Evolutionary conservation across 192 early-diverging fungal genomes (phyloP), one percentile per base, ranked within the genome.

Genomic region (Pilobolus umbonatus): DNA sequence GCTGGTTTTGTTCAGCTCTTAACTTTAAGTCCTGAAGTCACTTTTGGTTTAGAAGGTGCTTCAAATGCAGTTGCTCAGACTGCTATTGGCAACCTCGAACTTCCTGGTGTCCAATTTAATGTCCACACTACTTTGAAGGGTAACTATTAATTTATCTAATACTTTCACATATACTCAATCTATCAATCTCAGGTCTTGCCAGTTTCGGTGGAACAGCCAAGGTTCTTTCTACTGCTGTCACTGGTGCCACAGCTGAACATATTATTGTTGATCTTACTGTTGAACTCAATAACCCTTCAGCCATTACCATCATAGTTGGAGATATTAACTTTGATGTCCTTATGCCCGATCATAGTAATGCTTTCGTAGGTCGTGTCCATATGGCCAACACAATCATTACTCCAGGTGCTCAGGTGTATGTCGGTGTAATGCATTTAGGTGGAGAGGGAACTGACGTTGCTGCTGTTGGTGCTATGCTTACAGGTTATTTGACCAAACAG

Each of bases 301-400:
- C 70, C 44, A 62, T 82, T 29, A 69, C 71, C 39, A 82, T 85
- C 35, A 66, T 67, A 28, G 56, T 77, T 51, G 76, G 75, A 17
- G 69, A 74, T 51, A 57, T 80, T 10, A 43, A 48, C 29, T 78
- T 82, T 47, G 30, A 55, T 44, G 73, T 75, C 19, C 49, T 69
- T n/a, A 65, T 55, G 26, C n/a, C 73, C 19, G 66, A 70, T 4
- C 52, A 55, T 25, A 4, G 11, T 6, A 53, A 64, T 15, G 38
- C 36, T 12, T 30, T 38, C 35, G 56, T 80, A 12, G 82, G 82
- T 57, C 56, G 43, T 39, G 76, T 78, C 25, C 31, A 70, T 21
- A 62, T 80, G n/a, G 46, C 38, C 8, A 53, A 78, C 60, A 68
- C 71, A 54, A 63, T 68, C 8, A 61, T 83, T 36, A 52, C 56